Evolutionary conservation across 2,329 filamentous ascomycete genomes (phyloP).

Genomic region (Fusarium sp.): DNA sequence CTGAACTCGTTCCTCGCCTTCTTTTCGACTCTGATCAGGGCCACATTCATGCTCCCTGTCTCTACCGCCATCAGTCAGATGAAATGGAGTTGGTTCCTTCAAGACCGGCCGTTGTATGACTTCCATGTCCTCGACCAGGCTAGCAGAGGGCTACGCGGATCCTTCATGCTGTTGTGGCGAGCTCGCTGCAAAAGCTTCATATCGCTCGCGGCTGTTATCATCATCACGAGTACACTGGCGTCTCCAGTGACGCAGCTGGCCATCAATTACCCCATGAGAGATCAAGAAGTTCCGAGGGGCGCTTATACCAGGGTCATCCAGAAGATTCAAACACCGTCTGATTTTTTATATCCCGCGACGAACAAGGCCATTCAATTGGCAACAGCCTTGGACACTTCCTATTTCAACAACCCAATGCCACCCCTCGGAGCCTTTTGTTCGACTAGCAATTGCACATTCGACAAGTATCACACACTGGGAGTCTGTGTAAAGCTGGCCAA

Average conservation of each 20-base stretch:
- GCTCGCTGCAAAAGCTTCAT: not conserved
- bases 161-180: not conserved
- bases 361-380: not conserved
- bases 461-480: not conserved
- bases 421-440: not conserved
- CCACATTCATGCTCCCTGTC: not conserved
- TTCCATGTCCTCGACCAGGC: not conserved
- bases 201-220: not conserved
- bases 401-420: not conserved
- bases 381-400: not conserved
- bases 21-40: not conserved
- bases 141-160: not conserved
- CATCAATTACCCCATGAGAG: not conserved
- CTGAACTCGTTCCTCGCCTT: not conserved
- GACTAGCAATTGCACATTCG: not conserved
- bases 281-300: not conserved
- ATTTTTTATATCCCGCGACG: fast-evolving
- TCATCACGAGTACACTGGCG: not conserved
- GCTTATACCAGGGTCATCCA: not conserved
- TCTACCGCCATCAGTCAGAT: not conserved
- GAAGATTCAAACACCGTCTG: not conserved
- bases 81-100: not conserved
- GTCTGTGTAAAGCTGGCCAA: not conserved
- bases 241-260: not conserved
- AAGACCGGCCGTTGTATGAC: not conserved